Percentiles rank a stretch among this genome's conserved stretches.
phyloP scores from a whole-genome alignment of 495 filamentous ascomycete species.

The Parathielavia hyrcaniae region DNA sequence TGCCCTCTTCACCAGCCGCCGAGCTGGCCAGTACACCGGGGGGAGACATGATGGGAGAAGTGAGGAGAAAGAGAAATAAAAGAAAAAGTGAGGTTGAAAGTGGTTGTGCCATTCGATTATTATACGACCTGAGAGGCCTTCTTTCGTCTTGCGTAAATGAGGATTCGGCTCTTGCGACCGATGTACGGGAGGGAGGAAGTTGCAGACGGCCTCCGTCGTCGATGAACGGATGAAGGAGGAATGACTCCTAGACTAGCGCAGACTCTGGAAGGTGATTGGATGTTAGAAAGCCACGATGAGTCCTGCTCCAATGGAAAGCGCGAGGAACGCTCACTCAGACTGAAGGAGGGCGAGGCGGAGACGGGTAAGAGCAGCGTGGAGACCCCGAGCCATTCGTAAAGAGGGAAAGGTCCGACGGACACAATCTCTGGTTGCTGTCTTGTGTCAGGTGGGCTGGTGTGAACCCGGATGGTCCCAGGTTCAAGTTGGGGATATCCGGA shows the following conservation, averaged over 20 bases:
- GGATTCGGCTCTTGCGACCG: slow-evolving; percentile 28
- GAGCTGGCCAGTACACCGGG: slow-evolving; percentile 3
- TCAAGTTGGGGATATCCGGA: not conserved
- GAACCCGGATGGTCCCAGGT: not conserved
- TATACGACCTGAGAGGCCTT: slow-evolving; percentile 26
- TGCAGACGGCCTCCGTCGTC: slow-evolving; percentile 27
- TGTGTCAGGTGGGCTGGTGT: too few relatives aligned
- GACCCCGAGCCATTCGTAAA: slow-evolving; percentile 22
- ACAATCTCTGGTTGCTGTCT: not conserved
- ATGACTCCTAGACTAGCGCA: slow-evolving; percentile 20
- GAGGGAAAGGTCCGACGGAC: not conserved
- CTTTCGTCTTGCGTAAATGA: slow-evolving; percentile 31
- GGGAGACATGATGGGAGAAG: slow-evolving; percentile 26
- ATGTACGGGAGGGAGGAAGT: slow-evolving; percentile 21
- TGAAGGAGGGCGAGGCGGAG: slow-evolving; percentile 34
- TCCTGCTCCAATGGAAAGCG: not conserved
- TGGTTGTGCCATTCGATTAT: not conserved
- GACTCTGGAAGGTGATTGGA: slow-evolving; percentile 16
- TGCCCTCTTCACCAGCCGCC: not conserved
- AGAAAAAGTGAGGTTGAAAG: not conserved
- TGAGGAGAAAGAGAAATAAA: not conserved
- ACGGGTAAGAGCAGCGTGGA: slow-evolving; percentile 28
- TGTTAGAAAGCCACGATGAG: not conserved
- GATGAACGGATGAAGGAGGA: slow-evolving; percentile 8
- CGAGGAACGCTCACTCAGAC: slow-evolving; percentile 30